Percentiles rank a stretch among this genome's conserved stretches.
Evolutionary conservation across 495 filamentous ascomycete species (phyloP).

Genomic region (Hypoxylon fragiforme): DNA sequence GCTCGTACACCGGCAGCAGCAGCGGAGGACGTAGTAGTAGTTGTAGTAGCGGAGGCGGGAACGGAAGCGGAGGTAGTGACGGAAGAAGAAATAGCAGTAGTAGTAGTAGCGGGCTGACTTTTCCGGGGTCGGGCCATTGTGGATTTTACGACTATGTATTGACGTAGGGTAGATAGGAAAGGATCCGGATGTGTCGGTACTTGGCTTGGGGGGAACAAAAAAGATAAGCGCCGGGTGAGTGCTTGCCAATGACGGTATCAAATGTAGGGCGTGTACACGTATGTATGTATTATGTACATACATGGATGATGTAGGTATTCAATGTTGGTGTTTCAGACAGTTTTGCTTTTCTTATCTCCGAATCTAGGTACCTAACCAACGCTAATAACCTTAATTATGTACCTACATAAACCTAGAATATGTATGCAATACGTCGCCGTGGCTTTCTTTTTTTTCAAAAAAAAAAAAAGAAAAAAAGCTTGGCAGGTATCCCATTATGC

Average conservation of each 20-base stretch:
- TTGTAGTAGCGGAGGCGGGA: neutral
- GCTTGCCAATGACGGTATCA: neutral
- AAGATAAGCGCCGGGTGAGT: neutral
- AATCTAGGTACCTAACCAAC: too few relatives aligned
- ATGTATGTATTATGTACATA: neutral
- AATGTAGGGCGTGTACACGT: neutral
- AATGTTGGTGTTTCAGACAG: too few relatives aligned
- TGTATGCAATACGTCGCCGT: neutral
- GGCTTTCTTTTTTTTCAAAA: too few relatives aligned
- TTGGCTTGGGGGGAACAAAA: neutral
- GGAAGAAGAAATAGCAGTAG: neutral
- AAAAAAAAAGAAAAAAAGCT: too few relatives aligned
- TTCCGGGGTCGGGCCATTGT: conserved; percentile 25
- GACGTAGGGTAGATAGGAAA: conserved; percentile 6
- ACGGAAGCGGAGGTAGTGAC: conserved; percentile 19
- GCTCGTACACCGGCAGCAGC: too few relatives aligned
- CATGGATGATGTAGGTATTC: too few relatives aligned
- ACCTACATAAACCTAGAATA: too few relatives aligned
- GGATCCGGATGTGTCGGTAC: neutral
- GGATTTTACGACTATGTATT: conserved; percentile 15
- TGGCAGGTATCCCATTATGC: too few relatives aligned
- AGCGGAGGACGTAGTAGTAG: too few relatives aligned
- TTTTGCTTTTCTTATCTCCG: neutral
- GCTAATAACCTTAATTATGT: too few relatives aligned
- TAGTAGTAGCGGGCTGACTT: conserved; percentile 9